Evolutionary conservation across 768 basidiomycete genomes (phyloP), one percentile per base, ranked within the genome.

Genomic region (Boletus eberwhitei): DNA sequence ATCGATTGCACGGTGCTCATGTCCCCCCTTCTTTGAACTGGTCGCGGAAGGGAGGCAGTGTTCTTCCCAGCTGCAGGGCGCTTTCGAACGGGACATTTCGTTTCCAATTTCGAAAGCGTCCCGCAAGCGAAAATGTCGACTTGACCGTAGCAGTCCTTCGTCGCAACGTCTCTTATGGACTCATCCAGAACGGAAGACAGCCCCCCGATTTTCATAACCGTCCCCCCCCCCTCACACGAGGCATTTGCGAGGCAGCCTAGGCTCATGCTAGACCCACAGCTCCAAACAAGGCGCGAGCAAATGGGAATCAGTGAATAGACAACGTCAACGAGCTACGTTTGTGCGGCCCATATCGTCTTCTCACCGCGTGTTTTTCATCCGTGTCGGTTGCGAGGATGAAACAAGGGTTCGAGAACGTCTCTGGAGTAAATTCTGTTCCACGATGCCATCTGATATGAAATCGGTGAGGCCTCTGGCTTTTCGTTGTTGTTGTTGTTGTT

Each of bases 171-270:
- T 37, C 26, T 32, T 26, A 47, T 48, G 12, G 53, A 49, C 47
- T 9, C 48, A 26, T 24, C 58, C 37, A 48, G 58, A 50, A 42
- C 21, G 36, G 24, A 47, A n/a, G 35, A 21, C 34, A 37, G 36
- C 29, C 17, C 21, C 9, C 49, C 40, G 17, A 52, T 44, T 34
- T 52, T 53, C 53, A 44, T 48, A 41, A 48, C 19, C 36, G 29
- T 13, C 22, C 13, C 22, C 40, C 31, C 11, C 31, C 8, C 11
- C 31, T 3, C 43, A 48, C 65, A 65, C 55, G 64, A 57, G 64
- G 65, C 22, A 5, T 29, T 67, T 67, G 59, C 36, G 59, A 65
- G 55, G 62, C 50, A 48, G 65, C 16, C 57, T 53, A 54, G 53
- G 39, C 55, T 46, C 39, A 1, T 41, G 29, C 19, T 17, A 19